Percentiles rank a stretch among this genome's conserved stretches.
Conservation (phyloP, 768 basidiomycete genomes). For the Infundibulicybe gibba region DNA sequence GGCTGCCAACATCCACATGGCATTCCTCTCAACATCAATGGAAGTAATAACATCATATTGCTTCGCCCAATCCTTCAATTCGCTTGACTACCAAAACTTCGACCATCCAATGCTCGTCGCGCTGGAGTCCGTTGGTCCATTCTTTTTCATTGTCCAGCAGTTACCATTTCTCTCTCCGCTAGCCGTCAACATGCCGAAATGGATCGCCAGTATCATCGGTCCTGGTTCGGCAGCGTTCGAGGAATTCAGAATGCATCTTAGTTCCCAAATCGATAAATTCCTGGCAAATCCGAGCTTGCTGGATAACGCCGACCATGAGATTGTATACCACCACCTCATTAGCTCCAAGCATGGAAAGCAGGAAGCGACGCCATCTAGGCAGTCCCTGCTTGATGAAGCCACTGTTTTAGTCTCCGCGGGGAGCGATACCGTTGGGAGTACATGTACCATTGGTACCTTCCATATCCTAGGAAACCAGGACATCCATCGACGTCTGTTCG, state of each 20-base stretch:
- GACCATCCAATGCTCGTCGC: slow-evolving; percentile 27
- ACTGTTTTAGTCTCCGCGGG: slow-evolving; percentile 35
- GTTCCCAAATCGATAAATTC: too few species aligned
- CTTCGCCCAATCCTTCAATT: too few species aligned
- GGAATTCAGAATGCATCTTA: slow-evolving; percentile 28
- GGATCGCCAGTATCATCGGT: slow-evolving; percentile 26
- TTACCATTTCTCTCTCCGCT: too few species aligned
- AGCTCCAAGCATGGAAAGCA: slow-evolving; percentile 26
- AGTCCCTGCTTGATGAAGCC: slow-evolving; percentile 31
- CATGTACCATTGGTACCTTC: slow-evolving; percentile 30
- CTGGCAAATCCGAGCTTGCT: slow-evolving; percentile 26
- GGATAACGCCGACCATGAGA: slow-evolving; percentile 27
- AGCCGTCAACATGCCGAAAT: slow-evolving; percentile 26
- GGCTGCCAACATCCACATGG: too few species aligned
- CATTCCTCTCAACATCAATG: too few species aligned
- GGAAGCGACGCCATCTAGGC: slow-evolving; percentile 25
- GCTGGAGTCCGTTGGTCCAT: slow-evolving; percentile 29
- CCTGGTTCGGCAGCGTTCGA: slow-evolving; percentile 29
- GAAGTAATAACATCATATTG: too few species aligned
- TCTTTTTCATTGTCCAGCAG: too few species aligned
- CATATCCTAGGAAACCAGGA: slow-evolving; percentile 26
- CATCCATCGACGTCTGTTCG: slow-evolving; percentile 22
- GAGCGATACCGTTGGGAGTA: slow-evolving; percentile 39
- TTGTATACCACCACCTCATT: slow-evolving; percentile 31
- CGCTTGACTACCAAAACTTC: slow-evolving; percentile 15